Percentiles rank a stretch among this genome's conserved stretches.
phyloP scores from a whole-genome alignment of 345 rosid species.

The Linum tenue region DNA sequence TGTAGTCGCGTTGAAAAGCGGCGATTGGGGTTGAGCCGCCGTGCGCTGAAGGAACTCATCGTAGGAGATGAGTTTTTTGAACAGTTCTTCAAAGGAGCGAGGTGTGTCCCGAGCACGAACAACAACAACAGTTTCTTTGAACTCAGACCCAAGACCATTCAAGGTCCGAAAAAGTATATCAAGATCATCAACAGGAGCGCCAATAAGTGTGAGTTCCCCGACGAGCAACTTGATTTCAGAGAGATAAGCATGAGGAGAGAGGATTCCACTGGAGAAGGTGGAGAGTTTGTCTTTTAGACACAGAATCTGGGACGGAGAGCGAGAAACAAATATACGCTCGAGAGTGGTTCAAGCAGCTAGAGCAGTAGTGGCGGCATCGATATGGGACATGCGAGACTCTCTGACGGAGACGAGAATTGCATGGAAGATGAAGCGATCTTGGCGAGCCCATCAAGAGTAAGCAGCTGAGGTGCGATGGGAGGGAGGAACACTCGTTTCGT shows the following conservation, averaged over 20 bases:
- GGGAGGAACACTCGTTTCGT: not conserved
- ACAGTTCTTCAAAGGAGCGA: not conserved
- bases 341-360: not conserved
- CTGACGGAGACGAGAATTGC: not conserved
- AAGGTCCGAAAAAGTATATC: not conserved
- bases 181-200: not conserved
- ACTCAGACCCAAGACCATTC: not conserved
- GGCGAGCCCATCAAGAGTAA: not conserved
- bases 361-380: not conserved
- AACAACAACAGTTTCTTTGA: not conserved
- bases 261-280: not conserved
- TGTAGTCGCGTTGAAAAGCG: not conserved
- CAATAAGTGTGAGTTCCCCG: not conserved
- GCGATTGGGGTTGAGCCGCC: not conserved
- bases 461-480: not conserved
- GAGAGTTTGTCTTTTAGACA: constrained; percentile 1
- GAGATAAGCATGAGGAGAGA: not conserved
- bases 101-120: not conserved
- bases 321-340: not conserved
- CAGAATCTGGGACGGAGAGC: not conserved
- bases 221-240: no score
- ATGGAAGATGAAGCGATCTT: not conserved
- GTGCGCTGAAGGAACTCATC: not conserved
- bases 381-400: not conserved
- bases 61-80: not conserved